Evolutionary conservation across 2,329 filamentous ascomycete species (phyloP), one percentile per base, ranked within the genome.

Genomic region (Colletotrichum destructivum): DNA sequence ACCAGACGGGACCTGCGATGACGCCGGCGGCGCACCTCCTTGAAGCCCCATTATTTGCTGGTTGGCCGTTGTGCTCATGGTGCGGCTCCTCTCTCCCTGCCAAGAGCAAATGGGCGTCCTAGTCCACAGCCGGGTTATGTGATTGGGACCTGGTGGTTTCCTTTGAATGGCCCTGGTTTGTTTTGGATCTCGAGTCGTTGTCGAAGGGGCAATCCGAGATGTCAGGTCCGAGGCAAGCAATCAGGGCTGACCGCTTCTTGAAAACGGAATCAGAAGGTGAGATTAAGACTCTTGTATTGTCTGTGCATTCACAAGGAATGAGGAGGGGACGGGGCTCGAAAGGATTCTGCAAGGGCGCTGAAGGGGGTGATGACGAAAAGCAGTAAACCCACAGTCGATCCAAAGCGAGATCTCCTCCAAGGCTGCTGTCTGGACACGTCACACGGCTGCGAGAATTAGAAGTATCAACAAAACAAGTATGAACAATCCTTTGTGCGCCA

Each of bases 1-100:
- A 23, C 80, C 80, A 0, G 69, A 55, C 16, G 66, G 55, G 42
- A 12, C 44, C 31, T 65, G 70, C 40, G 49, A 38, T 51, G 60
- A 66, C 52, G 61, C 42, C 47, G 67, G 66, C 40, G 62, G 66
- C 62, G 66, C 35, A 12, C 21, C 23, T n/a, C 16, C 40, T 38
- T 38, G 35, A 52, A 54, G 46, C 35, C 38, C 69, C 13, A 21
- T 69, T 40, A 69, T 63, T 63, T 63, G 65, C 47, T 62, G 65
- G 4, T 44, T 57, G n/a, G 52, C 26, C 31, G 46, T n/a, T 7
- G 18, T 52, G 31, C 21, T 35, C 52, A 69, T 52, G 59, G 21
- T 51, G 59, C 13, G 31, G 31, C 59, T 51, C 11, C 31, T 16
- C 44, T 51, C n/a, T 21, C 16, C 42, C 23, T 35, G 44, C 31